These are phyloP conservation scores for Ceratocystis ficicola DNA, from an alignment of 2,329 filamentous ascomycete genomes.

Conservation along the genomic window DNA sequence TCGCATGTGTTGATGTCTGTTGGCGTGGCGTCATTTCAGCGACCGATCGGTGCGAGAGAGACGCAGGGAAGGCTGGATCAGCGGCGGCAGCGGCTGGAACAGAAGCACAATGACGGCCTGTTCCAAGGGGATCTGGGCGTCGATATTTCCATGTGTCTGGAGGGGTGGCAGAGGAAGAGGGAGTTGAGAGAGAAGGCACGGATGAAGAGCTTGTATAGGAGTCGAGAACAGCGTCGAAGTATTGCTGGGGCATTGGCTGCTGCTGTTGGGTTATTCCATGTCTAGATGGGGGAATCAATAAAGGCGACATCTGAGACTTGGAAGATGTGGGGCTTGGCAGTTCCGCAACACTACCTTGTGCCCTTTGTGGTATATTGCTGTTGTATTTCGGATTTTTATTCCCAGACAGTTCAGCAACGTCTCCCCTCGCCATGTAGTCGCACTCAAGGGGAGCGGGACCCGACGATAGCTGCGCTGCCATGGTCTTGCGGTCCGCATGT, in stretches of 20 bases:
- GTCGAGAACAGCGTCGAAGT: not conserved
- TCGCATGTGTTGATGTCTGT: not conserved
- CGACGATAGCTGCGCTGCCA: not conserved
- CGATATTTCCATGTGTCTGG: constrained; percentile 17
- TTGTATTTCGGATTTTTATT: constrained; percentile 16
- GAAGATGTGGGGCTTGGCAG: constrained; percentile 20
- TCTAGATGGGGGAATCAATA: constrained; percentile 6
- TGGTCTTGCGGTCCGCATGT: not conserved
- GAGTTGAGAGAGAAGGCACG: not conserved
- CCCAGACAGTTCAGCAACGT: constrained; percentile 16
- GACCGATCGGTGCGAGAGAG: constrained; percentile 12
- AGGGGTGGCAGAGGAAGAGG: constrained; percentile 14
- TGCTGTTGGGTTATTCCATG: constrained; percentile 2
- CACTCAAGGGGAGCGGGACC: constrained; percentile 14
- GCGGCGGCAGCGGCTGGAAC: not conserved
- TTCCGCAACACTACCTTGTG: constrained; percentile 17
- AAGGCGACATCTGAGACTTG: constrained; percentile 19
- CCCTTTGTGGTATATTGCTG: constrained; percentile 11
- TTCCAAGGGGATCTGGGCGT: not conserved
- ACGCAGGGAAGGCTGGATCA: constrained; percentile 13
- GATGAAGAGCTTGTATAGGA: constrained; percentile 2
- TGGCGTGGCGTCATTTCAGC: constrained; percentile 7
- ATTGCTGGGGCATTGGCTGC: constrained; percentile 13
- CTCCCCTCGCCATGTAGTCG: not conserved
- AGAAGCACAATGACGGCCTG: constrained; percentile 1